These are phyloP conservation scores for Brachypodium distachyon DNA, from an alignment of 202 grass and related monocot genomes.

Conservation along the genomic window DNA sequence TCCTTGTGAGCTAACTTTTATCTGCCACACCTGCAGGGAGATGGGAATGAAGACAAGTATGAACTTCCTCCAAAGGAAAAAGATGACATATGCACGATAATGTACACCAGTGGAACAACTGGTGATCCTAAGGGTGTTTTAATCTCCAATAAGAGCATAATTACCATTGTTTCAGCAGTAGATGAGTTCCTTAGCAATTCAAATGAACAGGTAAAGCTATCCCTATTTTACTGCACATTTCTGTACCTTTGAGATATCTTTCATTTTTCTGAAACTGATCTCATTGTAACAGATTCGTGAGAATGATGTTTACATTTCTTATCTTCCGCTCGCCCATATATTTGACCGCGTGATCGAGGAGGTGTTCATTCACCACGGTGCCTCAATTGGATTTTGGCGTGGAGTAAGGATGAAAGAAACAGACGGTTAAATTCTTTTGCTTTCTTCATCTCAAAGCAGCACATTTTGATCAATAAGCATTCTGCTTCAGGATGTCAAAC, in stretches of 20 bases:
- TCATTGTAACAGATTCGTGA: slow-evolving; percentile 40
- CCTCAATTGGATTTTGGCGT: slow-evolving; percentile 97
- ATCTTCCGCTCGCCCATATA: slow-evolving; percentile 93
- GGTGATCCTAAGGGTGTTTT: slow-evolving; percentile 95
- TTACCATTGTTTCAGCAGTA: slow-evolving; percentile 70
- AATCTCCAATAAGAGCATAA: slow-evolving; percentile 85
- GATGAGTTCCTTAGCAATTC: slow-evolving; percentile 43
- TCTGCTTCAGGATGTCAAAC: slow-evolving; percentile 76
- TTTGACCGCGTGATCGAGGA: slow-evolving; percentile 96
- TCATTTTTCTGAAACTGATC: slow-evolving; percentile 9
- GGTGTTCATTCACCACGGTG: slow-evolving; percentile 76
- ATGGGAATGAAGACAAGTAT: slow-evolving; percentile 65
- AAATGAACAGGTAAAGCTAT: slow-evolving; percentile 43
- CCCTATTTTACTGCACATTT: not conserved
- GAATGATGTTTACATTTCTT: slow-evolving; percentile 78
- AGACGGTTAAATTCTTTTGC: not conserved
- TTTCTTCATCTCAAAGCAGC: not conserved
- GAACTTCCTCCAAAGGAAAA: slow-evolving; percentile 78
- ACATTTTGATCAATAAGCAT: slow-evolving; percentile 1
- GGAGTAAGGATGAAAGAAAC: slow-evolving; percentile 50
- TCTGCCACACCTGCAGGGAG: slow-evolving; percentile 44
- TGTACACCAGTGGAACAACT: slow-evolving; percentile 97
- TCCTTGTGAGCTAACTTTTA: slow-evolving; percentile 9
- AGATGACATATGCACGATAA: slow-evolving; percentile 86
- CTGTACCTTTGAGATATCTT: not conserved